Evolutionary conservation across 73 alveolate species (phyloP), one percentile per base, ranked within the genome.

Genomic region (Tetrahymena borealis): DNA sequence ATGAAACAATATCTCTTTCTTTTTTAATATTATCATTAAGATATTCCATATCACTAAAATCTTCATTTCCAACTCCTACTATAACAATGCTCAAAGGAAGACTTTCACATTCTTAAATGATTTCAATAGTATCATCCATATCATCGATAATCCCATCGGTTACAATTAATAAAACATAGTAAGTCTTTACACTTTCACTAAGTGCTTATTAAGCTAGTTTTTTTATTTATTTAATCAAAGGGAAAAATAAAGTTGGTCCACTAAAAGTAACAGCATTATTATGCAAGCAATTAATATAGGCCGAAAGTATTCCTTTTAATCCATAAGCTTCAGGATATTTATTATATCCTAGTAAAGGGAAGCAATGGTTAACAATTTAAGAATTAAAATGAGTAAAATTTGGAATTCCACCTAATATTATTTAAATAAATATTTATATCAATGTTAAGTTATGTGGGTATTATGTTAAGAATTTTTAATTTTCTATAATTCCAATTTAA

Each of bases 101-200:
- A 12, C 40, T 38, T 91, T 96, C 78, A 18, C 96, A 95, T 8
- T 95, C 95, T 38, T 92, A 96, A 18, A 98, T 91, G 0, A 93
- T 39, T 39, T 98, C 94, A 24, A 40, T 93, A 10, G 99, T 97
- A 42, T 95, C 92, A 11, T 40, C 94, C 99, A 97, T 96, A 95
- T 98, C 99, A 78, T 96, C 96, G 36, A 98, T 98, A 12, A 93
- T 96, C 43, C 99, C 99, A 95, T 98, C 99, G 1, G 99, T 98
- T 40, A 98, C 39, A 15, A 98, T 98, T 91, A 98, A 91, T 39
- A 95, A 91, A 43, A 97, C 90, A 43, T 92, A 94, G 94, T 98
- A 98, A 20, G 18, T 40, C 90, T 94, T 79, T 38, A 38, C 91
- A 91, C 95, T 38, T 33, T 91, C 36, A 38, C 93, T 7, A 33